Base-by-base conservation (phyloP, 2,329 filamentous ascomycete genomes). In the Aspergillus fijiensis region DNA sequence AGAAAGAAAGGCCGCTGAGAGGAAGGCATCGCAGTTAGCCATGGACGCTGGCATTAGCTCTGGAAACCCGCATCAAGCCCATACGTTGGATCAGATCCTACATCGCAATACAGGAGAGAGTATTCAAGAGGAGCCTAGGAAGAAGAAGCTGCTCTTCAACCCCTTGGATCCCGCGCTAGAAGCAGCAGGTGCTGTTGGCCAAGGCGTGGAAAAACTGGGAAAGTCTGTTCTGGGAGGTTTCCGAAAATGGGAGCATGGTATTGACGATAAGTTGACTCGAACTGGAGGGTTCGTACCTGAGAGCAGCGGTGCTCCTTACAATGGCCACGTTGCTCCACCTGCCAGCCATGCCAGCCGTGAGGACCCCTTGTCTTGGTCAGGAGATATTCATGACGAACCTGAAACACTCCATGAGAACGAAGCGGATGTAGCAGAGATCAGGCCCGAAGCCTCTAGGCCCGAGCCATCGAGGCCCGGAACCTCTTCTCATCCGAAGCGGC, bases 41-140 rank as follows among this genome's bases (percentile, higher is more conserved):
- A 74, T 81, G 62, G 78, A 80, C 10, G 74, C 79, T 35, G 84
- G 84, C 58, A 70, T 83, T 45, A 84, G 81, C 66, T 81, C 83
- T 31, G 84, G 84, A 62, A 79, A 87, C 63, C 84, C 84, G 39
- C 83, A 86, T 67, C 79, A 87, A 67, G 79, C 81, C 51, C 81
- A 82, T 59, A 82, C 81, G 9, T 64, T 84, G n/a, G 74, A 76
- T 47, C 74, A 81, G 35, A 73, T 79, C 35, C 66, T 83, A 21
- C 71, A 78, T 42, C 67, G 69, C 23, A 27, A 16, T 57, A 50
- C 47, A 29, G 47, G 27, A 68, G 60, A 60, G 60, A 58, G 23
- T 48, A 53, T 27, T 49, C 53, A 33, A 63, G 64, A 31, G 53
- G 58, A 12, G 64, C 60, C 9, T 62, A 67, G 50, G 60, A 61